A percentile compares a stretch with the other conserved stretches of the same genome.
Conservation (phyloP, 768 basidiomycete species). For the Xerocomellus dryophilus region DNA sequence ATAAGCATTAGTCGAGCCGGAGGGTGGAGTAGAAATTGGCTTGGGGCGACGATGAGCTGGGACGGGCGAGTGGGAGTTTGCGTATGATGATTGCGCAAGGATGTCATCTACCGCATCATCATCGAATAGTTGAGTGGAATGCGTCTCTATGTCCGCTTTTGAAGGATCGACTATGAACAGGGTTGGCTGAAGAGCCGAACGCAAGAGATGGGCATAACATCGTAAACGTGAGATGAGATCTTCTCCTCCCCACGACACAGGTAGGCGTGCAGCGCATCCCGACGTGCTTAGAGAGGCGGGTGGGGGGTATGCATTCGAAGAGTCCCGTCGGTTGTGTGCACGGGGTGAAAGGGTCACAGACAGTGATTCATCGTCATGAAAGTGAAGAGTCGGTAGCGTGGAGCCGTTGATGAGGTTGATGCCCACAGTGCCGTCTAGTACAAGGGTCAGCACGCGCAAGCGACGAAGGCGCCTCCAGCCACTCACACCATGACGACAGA, state of each 20-base stretch:
- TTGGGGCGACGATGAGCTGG: constrained; percentile 79
- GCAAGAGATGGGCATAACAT: constrained; percentile 75
- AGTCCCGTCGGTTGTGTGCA: constrained; percentile 33
- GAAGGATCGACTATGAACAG: constrained; percentile 93
- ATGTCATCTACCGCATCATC: constrained; percentile 90
- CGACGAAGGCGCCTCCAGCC: constrained; percentile 10
- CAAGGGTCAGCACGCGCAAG: not conserved
- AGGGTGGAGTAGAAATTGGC: constrained; percentile 48
- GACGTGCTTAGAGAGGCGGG: constrained; percentile 50
- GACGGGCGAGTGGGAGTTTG: constrained; percentile 75
- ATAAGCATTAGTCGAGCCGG: constrained; percentile 47
- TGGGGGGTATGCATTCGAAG: constrained; percentile 58
- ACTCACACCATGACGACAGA: constrained; percentile 78
- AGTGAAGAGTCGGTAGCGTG: constrained; percentile 86
- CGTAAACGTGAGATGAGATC: constrained; percentile 76
- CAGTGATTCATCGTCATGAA: constrained; percentile 95
- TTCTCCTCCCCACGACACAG: constrained; percentile 82
- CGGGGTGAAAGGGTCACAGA: constrained; percentile 57
- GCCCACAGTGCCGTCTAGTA: constrained; percentile 78
- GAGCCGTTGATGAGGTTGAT: constrained; percentile 85
- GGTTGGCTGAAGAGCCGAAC: constrained; percentile 80
- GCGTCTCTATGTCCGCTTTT: constrained; percentile 86
- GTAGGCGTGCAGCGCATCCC: constrained; percentile 38
- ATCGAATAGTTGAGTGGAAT: constrained; percentile 78
- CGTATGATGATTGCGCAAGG: constrained; percentile 72